Evolutionary conservation across 148 eudicot species (phyloP).

Genomic region (Beta vulgaris): DNA sequence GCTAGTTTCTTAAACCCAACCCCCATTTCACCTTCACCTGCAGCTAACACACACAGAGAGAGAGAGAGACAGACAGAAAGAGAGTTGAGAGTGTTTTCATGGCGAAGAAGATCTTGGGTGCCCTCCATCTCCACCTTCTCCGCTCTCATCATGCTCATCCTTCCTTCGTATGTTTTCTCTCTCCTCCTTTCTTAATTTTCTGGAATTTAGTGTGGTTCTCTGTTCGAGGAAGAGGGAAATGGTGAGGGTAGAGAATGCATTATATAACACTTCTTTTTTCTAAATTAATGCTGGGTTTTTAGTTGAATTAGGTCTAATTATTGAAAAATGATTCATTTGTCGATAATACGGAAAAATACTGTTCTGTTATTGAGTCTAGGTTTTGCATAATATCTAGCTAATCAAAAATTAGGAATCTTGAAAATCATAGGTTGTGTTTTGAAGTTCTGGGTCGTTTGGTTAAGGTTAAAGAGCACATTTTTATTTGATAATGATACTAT

Average conservation of each 20-base stretch:
- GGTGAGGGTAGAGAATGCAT: background rate
- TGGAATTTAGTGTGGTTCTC: background rate
- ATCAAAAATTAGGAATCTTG: background rate
- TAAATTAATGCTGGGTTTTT: background rate
- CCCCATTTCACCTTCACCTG: too few relatives aligned
- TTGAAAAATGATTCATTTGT: background rate
- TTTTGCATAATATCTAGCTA: background rate
- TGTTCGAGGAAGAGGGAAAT: background rate
- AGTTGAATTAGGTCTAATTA: background rate
- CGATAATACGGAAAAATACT: background rate
- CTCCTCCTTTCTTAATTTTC: background rate
- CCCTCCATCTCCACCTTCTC: constrained; percentile 2
- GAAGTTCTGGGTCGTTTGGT: background rate
- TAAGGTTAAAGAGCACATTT: background rate
- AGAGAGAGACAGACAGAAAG: background rate
- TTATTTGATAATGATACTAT: background rate
- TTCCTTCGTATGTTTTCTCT: constrained; percentile 5
- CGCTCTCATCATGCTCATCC: constrained; percentile 2
- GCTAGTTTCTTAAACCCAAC: too few relatives aligned
- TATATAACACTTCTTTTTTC: background rate
- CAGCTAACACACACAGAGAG: too few relatives aligned
- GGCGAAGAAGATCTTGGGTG: constrained; percentile 13
- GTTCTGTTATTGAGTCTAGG: background rate
- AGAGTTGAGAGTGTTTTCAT: background rate
- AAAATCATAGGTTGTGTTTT: background rate